These are phyloP conservation scores for Globisporangium nunn DNA, from an alignment of 352 stramenopile species.

Conservation along the genomic window DNA sequence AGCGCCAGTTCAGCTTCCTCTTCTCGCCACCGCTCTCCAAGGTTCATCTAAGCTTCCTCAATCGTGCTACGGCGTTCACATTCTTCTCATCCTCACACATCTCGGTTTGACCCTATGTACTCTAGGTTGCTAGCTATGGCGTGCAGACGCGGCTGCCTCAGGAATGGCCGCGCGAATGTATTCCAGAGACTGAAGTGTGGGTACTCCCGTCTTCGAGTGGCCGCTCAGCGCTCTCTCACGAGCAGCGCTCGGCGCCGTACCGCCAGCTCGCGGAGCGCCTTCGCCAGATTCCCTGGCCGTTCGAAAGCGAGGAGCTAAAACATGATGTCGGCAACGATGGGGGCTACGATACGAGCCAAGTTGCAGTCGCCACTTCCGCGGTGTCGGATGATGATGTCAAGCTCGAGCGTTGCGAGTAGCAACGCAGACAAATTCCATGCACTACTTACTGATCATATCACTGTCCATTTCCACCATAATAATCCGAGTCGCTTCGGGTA, in stretches of 20 bases:
- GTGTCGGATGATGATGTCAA: too few species aligned
- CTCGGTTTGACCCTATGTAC: background rate
- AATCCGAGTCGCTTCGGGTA: too few species aligned
- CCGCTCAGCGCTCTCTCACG: slow-evolving; percentile 71
- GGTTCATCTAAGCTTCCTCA: slow-evolving; percentile 5
- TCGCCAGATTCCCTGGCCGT: slow-evolving; percentile 46
- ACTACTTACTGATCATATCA: too few species aligned
- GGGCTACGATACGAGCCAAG: background rate
- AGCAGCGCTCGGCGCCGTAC: slow-evolving; percentile 62
- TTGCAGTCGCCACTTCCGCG: too few species aligned
- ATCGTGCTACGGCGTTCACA: too few species aligned
- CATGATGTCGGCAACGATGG: background rate
- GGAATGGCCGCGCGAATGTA: slow-evolving; percentile 61
- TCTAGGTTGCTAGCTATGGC: slow-evolving; percentile 47
- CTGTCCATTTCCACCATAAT: too few species aligned
- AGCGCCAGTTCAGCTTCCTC: slow-evolving; percentile 81
- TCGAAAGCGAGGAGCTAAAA: background rate
- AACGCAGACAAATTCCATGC: too few species aligned
- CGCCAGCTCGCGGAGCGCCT: slow-evolving; percentile 56
- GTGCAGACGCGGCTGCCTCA: slow-evolving; percentile 48
- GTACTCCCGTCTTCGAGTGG: slow-evolving; percentile 81
- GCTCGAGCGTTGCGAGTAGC: too few species aligned
- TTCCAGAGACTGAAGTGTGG: slow-evolving; percentile 64
- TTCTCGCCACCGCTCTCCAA: slow-evolving; percentile 70
- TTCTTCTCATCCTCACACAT: too few species aligned